Base-by-base conservation (phyloP, 129 eudicot species). In the Chrysanthemum makinoi region DNA sequence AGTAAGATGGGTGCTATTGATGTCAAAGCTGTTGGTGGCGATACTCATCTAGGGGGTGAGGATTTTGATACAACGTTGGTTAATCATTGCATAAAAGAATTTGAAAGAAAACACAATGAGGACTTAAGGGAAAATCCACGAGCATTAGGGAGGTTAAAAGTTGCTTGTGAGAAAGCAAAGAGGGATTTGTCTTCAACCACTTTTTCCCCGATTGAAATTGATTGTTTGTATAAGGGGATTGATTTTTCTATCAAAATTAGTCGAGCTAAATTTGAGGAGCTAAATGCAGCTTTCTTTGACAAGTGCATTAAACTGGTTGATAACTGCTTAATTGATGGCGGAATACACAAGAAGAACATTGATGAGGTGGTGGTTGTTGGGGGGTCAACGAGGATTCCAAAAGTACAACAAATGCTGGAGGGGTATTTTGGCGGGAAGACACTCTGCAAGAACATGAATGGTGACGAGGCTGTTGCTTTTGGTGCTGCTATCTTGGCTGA, bases 401-500 rank as follows among this genome's bases (percentile, higher is more conserved):
- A 52, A 6, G 19, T 52, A 52, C 57, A 52, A 52, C 57, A 3
- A 14, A 52, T 52, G 57, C 3, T 52, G 57, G 57, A 64, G 13
- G 69, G 43, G 2, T 57, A 6, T 57, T 57, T 57, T 57, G 62
- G 19, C 0, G 19, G 57, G 6, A 52, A 52, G 57, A 52, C 0
- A 2, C 57, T 52, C 3, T 52, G 57, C 16, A 52, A 13, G 57
- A 52, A 16, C 6, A 52, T 60, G 44, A 60, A 60, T 60, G 44
- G 49, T 14, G 67, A 62, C 5, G 65, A 28, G 66, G 66, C 10
- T 28, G 66, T 61, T 61, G 66, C 66, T 61, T 61, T 61, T 61
- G 66, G 66, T 61, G 66, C 20, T 61, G 66, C 47, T 14, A 61
- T 28, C 0, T 61, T 61, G 19, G 47, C 66, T 61, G 5, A 16